Conservation (phyloP, 108 stramenopile species). For the Cyclotella distinguenda region DNA sequence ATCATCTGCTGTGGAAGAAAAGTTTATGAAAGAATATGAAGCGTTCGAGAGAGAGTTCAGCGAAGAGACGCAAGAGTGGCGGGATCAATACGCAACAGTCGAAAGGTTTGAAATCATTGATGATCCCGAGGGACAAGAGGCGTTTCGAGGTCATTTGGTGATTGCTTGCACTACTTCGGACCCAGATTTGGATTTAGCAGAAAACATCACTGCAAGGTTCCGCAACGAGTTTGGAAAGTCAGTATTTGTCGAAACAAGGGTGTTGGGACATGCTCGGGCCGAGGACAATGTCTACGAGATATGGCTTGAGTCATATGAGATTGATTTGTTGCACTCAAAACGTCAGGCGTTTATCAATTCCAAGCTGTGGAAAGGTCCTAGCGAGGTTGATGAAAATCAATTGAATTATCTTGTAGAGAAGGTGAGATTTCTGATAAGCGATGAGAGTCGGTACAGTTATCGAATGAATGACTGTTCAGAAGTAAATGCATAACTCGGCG, state of each 20-base stretch:
- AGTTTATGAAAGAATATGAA: conserved; percentile 59
- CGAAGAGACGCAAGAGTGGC: conserved; percentile 55
- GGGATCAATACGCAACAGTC: conserved; percentile 52
- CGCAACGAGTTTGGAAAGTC: conserved; percentile 74
- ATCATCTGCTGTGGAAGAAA: conserved; percentile 56
- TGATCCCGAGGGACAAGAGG: conserved; percentile 66
- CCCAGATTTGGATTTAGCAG: conserved; percentile 70
- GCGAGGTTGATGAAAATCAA: conserved; percentile 67
- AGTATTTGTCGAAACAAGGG: conserved; percentile 81
- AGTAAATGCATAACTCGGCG: too few relatives aligned
- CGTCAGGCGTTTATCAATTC: conserved; percentile 52
- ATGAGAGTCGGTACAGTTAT: conserved; percentile 75
- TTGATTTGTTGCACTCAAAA: conserved; percentile 79
- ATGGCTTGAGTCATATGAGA: conserved; percentile 86
- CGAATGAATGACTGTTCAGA: conserved; percentile 43
- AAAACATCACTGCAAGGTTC: conserved; percentile 74
- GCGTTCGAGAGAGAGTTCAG: conserved; percentile 62
- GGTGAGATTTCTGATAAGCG: conserved; percentile 68
- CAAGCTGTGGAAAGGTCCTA: conserved; percentile 69
- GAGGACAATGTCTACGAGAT: conserved; percentile 85
- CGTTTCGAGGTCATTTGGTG: conserved; percentile 82
- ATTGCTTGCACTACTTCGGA: conserved; percentile 68
- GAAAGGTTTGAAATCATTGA: conserved; percentile 54
- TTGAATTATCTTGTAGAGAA: conserved; percentile 69
- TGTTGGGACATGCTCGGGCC: conserved; percentile 62